These are phyloP conservation scores for Pholiota microspora DNA, from an alignment of 768 basidiomycete genomes.

Conservation along the genomic window DNA sequence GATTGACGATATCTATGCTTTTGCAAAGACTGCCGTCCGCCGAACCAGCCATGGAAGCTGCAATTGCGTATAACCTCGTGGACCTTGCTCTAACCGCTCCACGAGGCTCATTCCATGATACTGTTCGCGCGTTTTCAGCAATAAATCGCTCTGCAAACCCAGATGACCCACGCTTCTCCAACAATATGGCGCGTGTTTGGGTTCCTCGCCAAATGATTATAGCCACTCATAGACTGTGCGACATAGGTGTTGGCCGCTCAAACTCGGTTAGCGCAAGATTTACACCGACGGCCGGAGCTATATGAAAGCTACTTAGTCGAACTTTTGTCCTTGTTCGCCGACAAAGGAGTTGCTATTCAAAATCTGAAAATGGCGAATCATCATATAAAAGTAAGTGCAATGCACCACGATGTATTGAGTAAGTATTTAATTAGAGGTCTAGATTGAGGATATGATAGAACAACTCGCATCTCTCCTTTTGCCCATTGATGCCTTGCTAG, in stretches of 20 bases:
- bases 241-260: conserved; percentile 85
- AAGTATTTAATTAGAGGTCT: not conserved
- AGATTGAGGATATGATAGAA: conserved; percentile 83
- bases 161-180: conserved; percentile 85
- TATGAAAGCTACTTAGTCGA: conserved; percentile 83
- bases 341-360: conserved; percentile 90
- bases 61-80: conserved; percentile 89
- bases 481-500: conserved; percentile 85
- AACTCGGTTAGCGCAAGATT: conserved; percentile 81
- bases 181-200: conserved; percentile 88
- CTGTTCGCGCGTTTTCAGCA: conserved; percentile 78
- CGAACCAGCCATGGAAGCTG: conserved; percentile 86
- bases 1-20: conserved; percentile 89
- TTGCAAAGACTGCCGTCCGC: conserved; percentile 82
- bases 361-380: conserved; percentile 68
- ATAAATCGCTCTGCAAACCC: conserved; percentile 87
- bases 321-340: conserved; percentile 80
- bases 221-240: too few species aligned
- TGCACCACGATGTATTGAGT: not conserved
- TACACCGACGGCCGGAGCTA: conserved; percentile 71
- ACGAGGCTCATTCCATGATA: conserved; percentile 74
- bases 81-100: conserved; percentile 83
- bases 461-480: conserved; percentile 86
- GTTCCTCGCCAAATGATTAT: too few species aligned
- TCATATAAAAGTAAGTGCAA: conserved; percentile 55